phyloP scores from a whole-genome alignment of 768 basidiomycete species.

The Gymnopilus junonius region DNA sequence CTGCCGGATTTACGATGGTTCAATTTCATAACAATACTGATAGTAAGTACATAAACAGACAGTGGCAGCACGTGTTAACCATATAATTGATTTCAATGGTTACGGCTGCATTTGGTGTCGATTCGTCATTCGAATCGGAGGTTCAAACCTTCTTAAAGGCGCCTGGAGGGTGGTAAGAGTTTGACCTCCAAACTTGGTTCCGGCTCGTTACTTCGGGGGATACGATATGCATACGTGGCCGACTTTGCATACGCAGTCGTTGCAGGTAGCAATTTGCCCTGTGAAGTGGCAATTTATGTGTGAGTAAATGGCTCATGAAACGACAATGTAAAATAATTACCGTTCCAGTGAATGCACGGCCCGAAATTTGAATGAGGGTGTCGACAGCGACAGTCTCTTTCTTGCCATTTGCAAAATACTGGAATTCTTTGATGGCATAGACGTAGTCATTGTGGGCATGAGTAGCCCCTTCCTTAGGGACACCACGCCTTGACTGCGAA shows the following conservation, averaged over 20 bases:
- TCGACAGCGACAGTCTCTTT: not conserved
- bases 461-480: not conserved
- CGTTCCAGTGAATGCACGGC: not conserved
- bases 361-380: not conserved
- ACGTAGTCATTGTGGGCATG: not conserved
- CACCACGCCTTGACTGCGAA: not conserved
- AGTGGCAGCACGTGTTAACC: too few species aligned
- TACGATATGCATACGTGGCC: not conserved
- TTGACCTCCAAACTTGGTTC: not conserved
- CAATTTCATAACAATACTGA: too few species aligned
- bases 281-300: not conserved
- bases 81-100: too few species aligned
- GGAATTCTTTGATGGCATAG: not conserved
- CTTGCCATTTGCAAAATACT: not conserved
- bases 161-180: not conserved
- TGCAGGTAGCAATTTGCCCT: not conserved
- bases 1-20: too few species aligned
- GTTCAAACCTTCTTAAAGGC: not conserved
- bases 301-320: not conserved
- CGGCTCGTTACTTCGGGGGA: too few species aligned
- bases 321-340: not conserved
- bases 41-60: too few species aligned
- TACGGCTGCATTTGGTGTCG: too few species aligned
- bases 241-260: not conserved
- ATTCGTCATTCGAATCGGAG: too few species aligned